Evolutionary conservation across 495 filamentous ascomycete genomes (phyloP).

Genomic region (Neurospora tetrasperma): DNA sequence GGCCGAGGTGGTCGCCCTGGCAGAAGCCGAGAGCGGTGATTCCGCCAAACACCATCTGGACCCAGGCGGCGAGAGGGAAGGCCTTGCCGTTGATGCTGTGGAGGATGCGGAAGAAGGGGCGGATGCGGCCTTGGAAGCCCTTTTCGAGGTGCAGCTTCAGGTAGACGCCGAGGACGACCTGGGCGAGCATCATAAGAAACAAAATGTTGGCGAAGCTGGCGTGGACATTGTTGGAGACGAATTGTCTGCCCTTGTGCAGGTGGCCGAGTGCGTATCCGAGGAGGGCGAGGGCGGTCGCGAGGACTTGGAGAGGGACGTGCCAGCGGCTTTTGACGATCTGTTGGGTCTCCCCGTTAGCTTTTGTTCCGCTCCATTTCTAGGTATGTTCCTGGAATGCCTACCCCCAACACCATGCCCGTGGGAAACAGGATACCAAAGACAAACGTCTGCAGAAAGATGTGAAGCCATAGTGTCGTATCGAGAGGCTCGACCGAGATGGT

Average conservation of each 20-base stretch:
- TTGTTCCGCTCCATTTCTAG: not conserved
- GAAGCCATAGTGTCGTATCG: conserved; percentile 83
- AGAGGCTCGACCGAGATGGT: conserved; percentile 74
- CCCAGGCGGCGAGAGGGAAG: conserved; percentile 81
- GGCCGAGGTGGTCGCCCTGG: conserved; percentile 78
- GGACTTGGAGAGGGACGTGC: conserved; percentile 84
- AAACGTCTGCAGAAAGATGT: conserved; percentile 81
- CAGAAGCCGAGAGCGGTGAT: conserved; percentile 94
- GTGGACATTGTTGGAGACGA: conserved; percentile 68
- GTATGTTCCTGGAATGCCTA: conserved; percentile 31
- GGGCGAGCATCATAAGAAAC: conserved; percentile 65
- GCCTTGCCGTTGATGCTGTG: conserved; percentile 80
- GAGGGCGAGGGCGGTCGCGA: conserved; percentile 64
- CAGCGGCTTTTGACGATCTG: conserved; percentile 83
- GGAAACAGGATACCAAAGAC: conserved; percentile 90
- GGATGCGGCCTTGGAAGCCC: conserved; percentile 69
- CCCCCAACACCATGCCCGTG: conserved; percentile 88
- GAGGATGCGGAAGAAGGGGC: conserved; percentile 55
- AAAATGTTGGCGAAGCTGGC: conserved; percentile 66
- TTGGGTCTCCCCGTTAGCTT: conserved; percentile 1
- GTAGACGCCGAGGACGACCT: conserved; percentile 77
- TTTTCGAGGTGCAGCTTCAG: conserved; percentile 80
- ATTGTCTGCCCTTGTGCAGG: conserved; percentile 78
- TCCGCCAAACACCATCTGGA: conserved; percentile 94
- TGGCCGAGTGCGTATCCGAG: conserved; percentile 88